Evolutionary conservation across 148 eudicot species (phyloP), one percentile per base, ranked within the genome.

Genomic region (Spergularia marina): DNA sequence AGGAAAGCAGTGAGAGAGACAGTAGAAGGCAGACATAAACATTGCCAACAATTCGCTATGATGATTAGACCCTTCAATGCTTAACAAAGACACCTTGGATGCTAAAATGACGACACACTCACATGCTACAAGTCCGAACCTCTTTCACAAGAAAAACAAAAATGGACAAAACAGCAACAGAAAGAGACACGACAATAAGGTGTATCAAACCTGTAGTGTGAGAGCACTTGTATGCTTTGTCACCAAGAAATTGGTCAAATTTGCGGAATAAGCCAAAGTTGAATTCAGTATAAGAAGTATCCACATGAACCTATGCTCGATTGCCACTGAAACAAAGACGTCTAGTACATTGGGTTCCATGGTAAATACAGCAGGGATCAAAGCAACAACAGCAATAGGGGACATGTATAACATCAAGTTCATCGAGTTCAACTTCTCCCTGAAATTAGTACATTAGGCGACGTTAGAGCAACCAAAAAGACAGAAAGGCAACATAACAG

Each of bases 391-490:
- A 39, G 99, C 99, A 81, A 92, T 86, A 53, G 98, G 98, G 11
- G 98, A 83, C 98, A 94, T 94, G 54, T 93, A 94, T 56, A 94
- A 84, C 89, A 94, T 49, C 87, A 91, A 80, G 79, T 94, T 94
- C 98, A 94, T 94, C 64, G 98, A 94, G 87, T 94, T 91, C 83
- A 94, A 77, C 82, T 94, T 94, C 79, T 94, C 98, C 89, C 98
- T 94, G 90, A 67, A 82, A 77, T 5, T 15, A 77, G 71, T 54
- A 20, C 12, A 6, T 68, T 7, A 66, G 23, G 59, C 53, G 52
- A 66, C 30, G 80, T 80, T 41, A 71, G 47, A n/a, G 17, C 15
- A 64, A 64, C 59, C 30, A 53, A 60, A 0, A 60, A 41, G 12
- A 23, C 52, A 49, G 36, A 7, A 57, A 14, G 53, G 23, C 40